Evolutionary conservation across 1,284 basidiomycete species (phyloP).

Genomic region (Phellinidium pouzarii): DNA sequence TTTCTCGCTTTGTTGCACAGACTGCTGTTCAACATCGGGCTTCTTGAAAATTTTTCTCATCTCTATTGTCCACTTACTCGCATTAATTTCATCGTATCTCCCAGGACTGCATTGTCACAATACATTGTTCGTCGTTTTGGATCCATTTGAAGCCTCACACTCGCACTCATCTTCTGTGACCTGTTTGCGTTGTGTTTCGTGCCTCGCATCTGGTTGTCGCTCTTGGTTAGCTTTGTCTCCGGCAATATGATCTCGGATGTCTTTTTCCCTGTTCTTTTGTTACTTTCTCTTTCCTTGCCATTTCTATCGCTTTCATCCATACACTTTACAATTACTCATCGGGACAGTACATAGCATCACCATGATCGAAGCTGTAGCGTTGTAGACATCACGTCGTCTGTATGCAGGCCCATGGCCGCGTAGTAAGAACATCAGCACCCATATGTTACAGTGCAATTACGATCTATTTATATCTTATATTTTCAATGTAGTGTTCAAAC

Average conservation of each 20-base stretch:
- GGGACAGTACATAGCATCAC: constrained; percentile 12
- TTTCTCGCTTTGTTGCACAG: not conserved
- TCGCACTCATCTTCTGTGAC: not conserved
- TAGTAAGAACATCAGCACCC: constrained; percentile 4
- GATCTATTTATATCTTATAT: constrained; percentile 1
- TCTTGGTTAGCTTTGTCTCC: not conserved
- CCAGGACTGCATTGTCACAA: constrained; percentile 7
- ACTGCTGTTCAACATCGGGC: not conserved
- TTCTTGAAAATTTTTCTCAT: not conserved
- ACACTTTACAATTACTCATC: constrained; percentile 1
- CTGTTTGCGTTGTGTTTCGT: constrained; percentile 4
- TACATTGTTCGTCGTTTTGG: constrained; percentile 1
- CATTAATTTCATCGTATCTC: constrained; percentile 10
- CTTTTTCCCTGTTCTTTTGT: constrained; percentile 1
- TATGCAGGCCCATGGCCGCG: constrained; percentile 8
- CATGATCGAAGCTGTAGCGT: constrained; percentile 9
- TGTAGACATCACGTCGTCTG: constrained; percentile 13
- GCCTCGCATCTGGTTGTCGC: constrained; percentile 4
- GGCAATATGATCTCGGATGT: constrained; percentile 1
- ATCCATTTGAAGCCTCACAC: not conserved
- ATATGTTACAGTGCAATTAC: constrained; percentile 1
- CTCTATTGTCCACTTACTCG: not conserved
- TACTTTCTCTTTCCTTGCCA: not conserved
- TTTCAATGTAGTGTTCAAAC: too few relatives aligned
- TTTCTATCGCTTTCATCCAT: constrained; percentile 7